Conservation (phyloP, 352 stramenopile genomes). For the Pythium pectinolyticum region DNA sequence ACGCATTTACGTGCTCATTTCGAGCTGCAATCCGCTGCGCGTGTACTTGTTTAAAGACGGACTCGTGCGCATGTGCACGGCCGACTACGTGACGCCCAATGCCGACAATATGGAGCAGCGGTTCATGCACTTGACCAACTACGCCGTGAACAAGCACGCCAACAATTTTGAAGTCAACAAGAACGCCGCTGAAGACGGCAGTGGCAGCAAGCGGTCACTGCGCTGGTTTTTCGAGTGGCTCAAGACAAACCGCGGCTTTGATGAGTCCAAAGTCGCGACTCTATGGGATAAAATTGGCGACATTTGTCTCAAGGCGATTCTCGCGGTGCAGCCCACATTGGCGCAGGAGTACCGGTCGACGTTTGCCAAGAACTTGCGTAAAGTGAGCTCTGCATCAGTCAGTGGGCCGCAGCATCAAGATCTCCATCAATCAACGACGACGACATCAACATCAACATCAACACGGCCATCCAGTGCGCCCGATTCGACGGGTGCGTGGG, state of each 20-base stretch:
- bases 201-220: slow-evolving; percentile 85
- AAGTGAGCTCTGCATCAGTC: slow-evolving; percentile 41
- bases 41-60: slow-evolving; percentile 92
- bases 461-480: slow-evolving; percentile 26
- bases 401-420: slow-evolving; percentile 8
- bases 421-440: not conserved
- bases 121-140: slow-evolving; percentile 94
- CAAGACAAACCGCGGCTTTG: slow-evolving; percentile 48
- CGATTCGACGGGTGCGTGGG: slow-evolving; percentile 15
- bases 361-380: slow-evolving; percentile 81
- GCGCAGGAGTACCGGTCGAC: slow-evolving; percentile 91
- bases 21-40: slow-evolving; percentile 80
- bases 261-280: slow-evolving; percentile 58
- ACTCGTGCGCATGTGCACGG: slow-evolving; percentile 88
- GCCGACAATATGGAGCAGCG: slow-evolving; percentile 80
- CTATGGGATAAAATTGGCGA: slow-evolving; percentile 93
- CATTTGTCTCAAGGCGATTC: slow-evolving; percentile 93
- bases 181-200: slow-evolving; percentile 52
- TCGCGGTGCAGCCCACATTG: slow-evolving; percentile 91
- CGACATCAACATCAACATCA: not conserved
- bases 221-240: slow-evolving; percentile 94
- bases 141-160: slow-evolving; percentile 90
- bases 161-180: slow-evolving; percentile 88
- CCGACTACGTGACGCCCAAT: slow-evolving; percentile 86
- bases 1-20: slow-evolving; percentile 90